Conservation (phyloP, 176 grass and related monocot genomes). For the Rhipidocladum racemiflorum region DNA sequence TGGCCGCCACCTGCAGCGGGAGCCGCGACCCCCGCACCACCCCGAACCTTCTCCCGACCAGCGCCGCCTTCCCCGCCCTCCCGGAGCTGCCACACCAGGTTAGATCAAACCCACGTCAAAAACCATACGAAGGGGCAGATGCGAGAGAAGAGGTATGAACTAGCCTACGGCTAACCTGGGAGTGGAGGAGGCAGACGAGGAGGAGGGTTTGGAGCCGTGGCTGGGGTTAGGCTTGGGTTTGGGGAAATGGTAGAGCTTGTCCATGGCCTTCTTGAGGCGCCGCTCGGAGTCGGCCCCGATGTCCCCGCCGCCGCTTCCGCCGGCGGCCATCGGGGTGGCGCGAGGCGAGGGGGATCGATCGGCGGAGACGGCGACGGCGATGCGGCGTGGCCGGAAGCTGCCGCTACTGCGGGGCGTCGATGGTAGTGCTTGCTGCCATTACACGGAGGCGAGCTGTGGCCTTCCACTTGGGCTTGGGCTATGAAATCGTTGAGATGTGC, state of each 20-base stretch:
- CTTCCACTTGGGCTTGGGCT: background rate
- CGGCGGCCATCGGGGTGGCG: slow-evolving; percentile 33
- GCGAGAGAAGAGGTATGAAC: background rate
- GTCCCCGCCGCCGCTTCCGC: slow-evolving; percentile 38
- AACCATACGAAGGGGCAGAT: background rate
- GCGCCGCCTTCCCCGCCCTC: slow-evolving; percentile 32
- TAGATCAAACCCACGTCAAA: slow-evolving; percentile 29
- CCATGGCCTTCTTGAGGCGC: slow-evolving; percentile 88
- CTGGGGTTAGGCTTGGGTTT: slow-evolving; percentile 47
- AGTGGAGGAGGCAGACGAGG: slow-evolving; percentile 9
- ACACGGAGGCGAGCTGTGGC: background rate
- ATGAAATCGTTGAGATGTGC: background rate
- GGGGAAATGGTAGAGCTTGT: slow-evolving; percentile 87
- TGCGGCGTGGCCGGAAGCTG: slow-evolving; percentile 28
- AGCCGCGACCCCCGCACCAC: slow-evolving; percentile 54
- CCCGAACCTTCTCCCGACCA: slow-evolving; percentile 45
- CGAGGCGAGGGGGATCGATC: slow-evolving; percentile 3
- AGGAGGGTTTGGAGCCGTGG: slow-evolving; percentile 40
- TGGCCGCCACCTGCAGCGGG: slow-evolving; percentile 40
- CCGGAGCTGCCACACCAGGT: slow-evolving; percentile 26
- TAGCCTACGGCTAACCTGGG: slow-evolving; percentile 52
- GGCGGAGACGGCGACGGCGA: slow-evolving; percentile 27
- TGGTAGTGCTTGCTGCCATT: background rate
- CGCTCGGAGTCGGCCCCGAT: slow-evolving; percentile 61
- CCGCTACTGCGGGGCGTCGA: background rate